Conservation (phyloP, 1,139 yeast genomes). For the Pichia kudriavzevii region DNA sequence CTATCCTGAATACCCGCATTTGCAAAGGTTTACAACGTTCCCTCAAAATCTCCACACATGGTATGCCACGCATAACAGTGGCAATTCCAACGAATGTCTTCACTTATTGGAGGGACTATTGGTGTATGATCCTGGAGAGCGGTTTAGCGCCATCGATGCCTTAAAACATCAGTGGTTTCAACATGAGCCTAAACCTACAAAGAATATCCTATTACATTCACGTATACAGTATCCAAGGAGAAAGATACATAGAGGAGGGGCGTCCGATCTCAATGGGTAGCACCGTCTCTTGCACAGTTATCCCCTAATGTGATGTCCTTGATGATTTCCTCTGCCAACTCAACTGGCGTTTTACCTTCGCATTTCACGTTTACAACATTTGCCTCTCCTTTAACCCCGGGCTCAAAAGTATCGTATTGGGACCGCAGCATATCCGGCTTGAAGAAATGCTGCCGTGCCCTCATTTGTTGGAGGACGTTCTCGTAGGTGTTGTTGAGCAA, state of each 20-base stretch:
- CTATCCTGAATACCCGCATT: conserved; percentile 76
- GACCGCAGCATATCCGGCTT: conserved; percentile 74
- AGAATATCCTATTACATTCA: conserved; percentile 64
- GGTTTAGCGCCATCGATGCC: conserved; percentile 72
- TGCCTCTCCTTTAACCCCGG: conserved; percentile 27
- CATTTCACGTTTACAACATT: conserved; percentile 15
- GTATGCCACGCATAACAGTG: conserved; percentile 79
- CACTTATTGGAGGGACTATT: conserved; percentile 56
- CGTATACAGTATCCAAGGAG: conserved; percentile 61
- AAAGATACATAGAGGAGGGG: conserved; percentile 72
- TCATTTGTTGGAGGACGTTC: conserved; percentile 53
- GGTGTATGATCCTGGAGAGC: conserved; percentile 74
- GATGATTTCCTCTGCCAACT: conserved; percentile 27
- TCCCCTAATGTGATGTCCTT: too few species aligned
- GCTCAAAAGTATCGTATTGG: conserved; percentile 73
- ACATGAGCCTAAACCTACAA: conserved; percentile 53
- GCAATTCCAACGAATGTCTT: conserved; percentile 60
- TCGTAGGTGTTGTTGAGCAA: conserved; percentile 61
- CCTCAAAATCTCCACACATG: conserved; percentile 69
- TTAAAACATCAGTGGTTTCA: conserved; percentile 73
- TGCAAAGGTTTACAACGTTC: conserved; percentile 56
- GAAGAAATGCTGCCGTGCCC: conserved; percentile 72
- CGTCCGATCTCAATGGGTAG: too few species aligned
- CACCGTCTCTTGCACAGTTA: too few species aligned
- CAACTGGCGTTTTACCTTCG: conserved; percentile 33